Evolutionary conservation across 352 stramenopile genomes (phyloP).

Genomic region (Pythium insidiosum): DNA sequence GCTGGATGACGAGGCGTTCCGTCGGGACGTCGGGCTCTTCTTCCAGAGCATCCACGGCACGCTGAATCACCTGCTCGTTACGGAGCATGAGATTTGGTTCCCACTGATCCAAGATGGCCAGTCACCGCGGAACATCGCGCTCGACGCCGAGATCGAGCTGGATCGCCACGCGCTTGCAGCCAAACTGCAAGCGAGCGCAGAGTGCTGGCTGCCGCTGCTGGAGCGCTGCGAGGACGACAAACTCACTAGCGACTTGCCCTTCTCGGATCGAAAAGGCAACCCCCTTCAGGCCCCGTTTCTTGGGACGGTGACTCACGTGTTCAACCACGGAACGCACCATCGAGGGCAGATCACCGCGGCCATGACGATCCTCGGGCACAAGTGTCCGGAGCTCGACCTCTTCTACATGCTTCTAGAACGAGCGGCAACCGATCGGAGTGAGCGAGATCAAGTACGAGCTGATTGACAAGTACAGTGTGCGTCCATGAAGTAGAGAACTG

Average conservation of each 20-base stretch:
- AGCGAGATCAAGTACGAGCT: too few species aligned
- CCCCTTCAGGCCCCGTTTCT: constrained; percentile 1
- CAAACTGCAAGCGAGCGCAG: constrained; percentile 1
- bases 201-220: constrained; percentile 13
- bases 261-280: neutral
- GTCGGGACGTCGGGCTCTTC: constrained; percentile 15
- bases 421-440: too few species aligned
- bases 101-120: constrained; percentile 11
- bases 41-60: constrained; percentile 16
- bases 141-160: neutral
- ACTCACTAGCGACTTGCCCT: constrained; percentile 7
- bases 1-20: constrained; percentile 10
- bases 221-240: constrained; percentile 3
- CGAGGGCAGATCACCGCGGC: constrained; percentile 12
- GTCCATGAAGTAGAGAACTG: too few species aligned
- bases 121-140: constrained; percentile 3
- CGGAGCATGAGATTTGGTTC: constrained; percentile 16
- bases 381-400: constrained; percentile 6
- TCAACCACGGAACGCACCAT: constrained; percentile 18
- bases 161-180: constrained; percentile 6
- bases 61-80: constrained; percentile 14
- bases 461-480: too few species aligned
- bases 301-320: constrained; percentile 8
- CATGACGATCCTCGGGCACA: constrained; percentile 12
- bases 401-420: constrained; percentile 16